phyloP scores from a whole-genome alignment of 371 early-diverging fungal genomes.

The Syncephalastrum contaminatum region DNA sequence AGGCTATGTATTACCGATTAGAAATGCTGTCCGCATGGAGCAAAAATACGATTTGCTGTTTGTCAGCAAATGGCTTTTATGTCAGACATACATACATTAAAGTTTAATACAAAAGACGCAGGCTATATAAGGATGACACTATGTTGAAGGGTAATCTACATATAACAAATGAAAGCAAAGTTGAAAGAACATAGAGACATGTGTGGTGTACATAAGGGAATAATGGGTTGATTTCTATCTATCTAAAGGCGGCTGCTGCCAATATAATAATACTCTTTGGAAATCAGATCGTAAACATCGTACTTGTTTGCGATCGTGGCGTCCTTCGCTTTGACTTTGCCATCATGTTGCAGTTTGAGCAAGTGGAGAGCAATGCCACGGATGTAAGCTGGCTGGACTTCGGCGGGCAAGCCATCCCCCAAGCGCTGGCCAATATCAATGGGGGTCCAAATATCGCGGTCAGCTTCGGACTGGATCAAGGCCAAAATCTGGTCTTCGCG shows the following conservation, averaged over 20 bases:
- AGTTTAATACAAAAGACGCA: too few species aligned
- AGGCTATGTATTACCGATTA: too few species aligned
- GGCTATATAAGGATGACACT: too few species aligned
- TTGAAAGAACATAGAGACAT: too few species aligned
- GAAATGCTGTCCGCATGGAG: too few species aligned
- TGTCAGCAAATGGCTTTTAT: too few species aligned
- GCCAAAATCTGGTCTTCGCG: conserved; percentile 31
- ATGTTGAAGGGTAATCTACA: too few species aligned
- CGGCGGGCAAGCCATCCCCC: conserved; percentile 5
- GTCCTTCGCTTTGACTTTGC: conserved; percentile 11
- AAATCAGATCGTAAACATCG: conserved; percentile 10
- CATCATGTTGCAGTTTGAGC: conserved; percentile 17
- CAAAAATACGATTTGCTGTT: too few species aligned
- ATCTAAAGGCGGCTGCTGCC: conserved; percentile 11
- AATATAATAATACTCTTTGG: conserved; percentile 16
- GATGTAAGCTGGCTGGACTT: conserved; percentile 14
- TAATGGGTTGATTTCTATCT: too few species aligned
- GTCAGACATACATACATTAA: too few species aligned
- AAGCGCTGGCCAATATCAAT: conserved; percentile 14
- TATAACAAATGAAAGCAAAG: too few species aligned
- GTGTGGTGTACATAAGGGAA: too few species aligned
- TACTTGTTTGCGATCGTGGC: neutral
- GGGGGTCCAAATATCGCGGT: conserved; percentile 21
- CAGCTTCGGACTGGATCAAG: conserved; percentile 14
- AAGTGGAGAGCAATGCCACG: conserved; percentile 22